Evolutionary conservation across 176 grass and related monocot species (phyloP), one percentile per base, ranked within the genome.

Genomic region (Triticum turgidum): DNA sequence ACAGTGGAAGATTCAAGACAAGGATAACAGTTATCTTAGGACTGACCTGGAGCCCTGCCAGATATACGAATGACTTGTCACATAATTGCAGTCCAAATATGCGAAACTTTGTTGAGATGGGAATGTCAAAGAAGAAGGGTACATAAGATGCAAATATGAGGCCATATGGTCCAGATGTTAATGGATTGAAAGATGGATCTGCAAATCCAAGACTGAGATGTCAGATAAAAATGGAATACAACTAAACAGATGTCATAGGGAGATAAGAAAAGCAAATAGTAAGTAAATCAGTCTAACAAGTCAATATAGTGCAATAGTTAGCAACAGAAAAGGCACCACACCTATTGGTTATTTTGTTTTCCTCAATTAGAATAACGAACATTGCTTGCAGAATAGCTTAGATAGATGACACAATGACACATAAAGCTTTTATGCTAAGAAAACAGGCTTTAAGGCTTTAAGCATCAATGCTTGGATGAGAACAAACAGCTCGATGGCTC

Each of bases 111-210:
- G 89, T 94, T 52, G 94, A 89, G 51, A 99, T 44, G n/a, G 97
- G 97, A 86, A 96, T 99, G 73, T 96, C 94, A 87, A 92, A 92
- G 89, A 92, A 99, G 73, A 94, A 99, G 56, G 97, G 94, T 56
- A 98, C 80, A 88, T 91, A 98, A 44, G 94, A 92, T 77, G 96
- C 91, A 87, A 98, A 98, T 88, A 95, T 91, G 83, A 98, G 94
- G 69, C 93, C 91, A 92, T 98, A 98, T 29, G 93, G 94, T 76
- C 97, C 97, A 29, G 97, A 88, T 38, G 90, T 89, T 61, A 98
- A 79, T 74, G 83, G 84, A 80, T 69, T 87, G 49, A 90, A 51
- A 27, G 92, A 88, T 83, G 81, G 86, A 91, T 92, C 97, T 98
- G 90, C 86, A 91, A 0, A 65, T 82, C 38, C 18, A 47, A 37